phyloP scores from a whole-genome alignment of 192 early-diverging fungal species.

The Mortierella hygrophila region DNA sequence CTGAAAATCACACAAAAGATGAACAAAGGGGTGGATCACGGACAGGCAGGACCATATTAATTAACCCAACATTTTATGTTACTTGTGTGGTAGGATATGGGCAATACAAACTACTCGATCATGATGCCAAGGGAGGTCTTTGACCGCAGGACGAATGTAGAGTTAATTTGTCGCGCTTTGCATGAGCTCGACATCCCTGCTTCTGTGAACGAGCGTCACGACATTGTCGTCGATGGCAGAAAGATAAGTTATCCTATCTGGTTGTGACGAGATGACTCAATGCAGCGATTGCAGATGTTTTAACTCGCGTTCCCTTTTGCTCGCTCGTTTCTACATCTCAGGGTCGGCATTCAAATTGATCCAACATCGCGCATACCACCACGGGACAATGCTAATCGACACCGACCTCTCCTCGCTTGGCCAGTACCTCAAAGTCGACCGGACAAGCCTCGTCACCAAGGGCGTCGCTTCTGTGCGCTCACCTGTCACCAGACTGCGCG shows the following conservation, averaged over 20 bases:
- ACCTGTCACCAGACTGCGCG: slow-evolving; percentile 83
- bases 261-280: neutral
- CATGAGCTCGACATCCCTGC: slow-evolving; percentile 84
- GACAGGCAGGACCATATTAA: neutral
- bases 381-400: slow-evolving; percentile 99
- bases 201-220: slow-evolving; percentile 87
- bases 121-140: slow-evolving; percentile 92
- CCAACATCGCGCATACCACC: slow-evolving; percentile 87
- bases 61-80: neutral
- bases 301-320: slow-evolving; percentile 4
- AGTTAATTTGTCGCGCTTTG: slow-evolving; percentile 82
- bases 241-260: slow-evolving; percentile 67
- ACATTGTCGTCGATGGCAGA: slow-evolving; percentile 85
- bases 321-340: slow-evolving; percentile 68
- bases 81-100: slow-evolving; percentile 75
- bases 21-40: neutral
- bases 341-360: slow-evolving; percentile 96
- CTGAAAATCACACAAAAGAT: neutral
- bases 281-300: neutral
- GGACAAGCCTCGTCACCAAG: slow-evolving; percentile 78
- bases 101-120: slow-evolving; percentile 96
- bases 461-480: slow-evolving; percentile 95
- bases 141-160: slow-evolving; percentile 78
- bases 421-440: slow-evolving; percentile 45
- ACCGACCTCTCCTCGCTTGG: slow-evolving; percentile 72